A percentile compares a stretch with the other conserved stretches of the same genome.
These are phyloP conservation scores for Chiua sp. DNA, from an alignment of 1,284 basidiomycete species.

Conservation along the genomic window DNA sequence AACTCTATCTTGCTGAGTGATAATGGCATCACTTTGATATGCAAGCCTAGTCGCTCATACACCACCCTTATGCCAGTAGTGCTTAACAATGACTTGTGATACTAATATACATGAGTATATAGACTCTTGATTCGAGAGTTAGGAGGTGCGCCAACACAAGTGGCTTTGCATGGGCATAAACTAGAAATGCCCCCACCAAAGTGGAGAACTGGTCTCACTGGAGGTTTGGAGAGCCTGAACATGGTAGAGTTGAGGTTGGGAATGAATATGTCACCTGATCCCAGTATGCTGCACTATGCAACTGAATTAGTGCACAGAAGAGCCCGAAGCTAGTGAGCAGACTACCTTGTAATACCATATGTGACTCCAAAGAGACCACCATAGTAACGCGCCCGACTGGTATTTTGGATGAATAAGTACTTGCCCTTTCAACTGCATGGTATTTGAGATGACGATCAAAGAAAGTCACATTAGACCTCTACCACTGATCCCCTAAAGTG, in stretches of 20 bases:
- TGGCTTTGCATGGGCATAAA: conserved; percentile 66
- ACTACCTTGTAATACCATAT: conserved; percentile 65
- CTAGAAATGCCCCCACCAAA: conserved; percentile 67
- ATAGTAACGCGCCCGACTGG: conserved; percentile 80
- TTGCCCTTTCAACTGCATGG: conserved; percentile 76
- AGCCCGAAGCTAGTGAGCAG: conserved; percentile 38
- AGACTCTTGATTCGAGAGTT: conserved; percentile 48
- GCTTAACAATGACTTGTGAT: conserved; percentile 61
- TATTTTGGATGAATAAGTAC: conserved; percentile 24
- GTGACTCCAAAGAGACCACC: conserved; percentile 76
- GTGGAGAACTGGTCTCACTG: conserved; percentile 69
- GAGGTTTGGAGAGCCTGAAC: conserved; percentile 51
- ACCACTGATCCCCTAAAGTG: conserved; percentile 84
- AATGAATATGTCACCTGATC: conserved; percentile 71
- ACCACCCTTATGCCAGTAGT: conserved; percentile 64
- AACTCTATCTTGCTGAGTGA: conserved; percentile 64
- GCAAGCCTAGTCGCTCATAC: no score
- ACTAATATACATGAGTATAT: conserved; percentile 62
- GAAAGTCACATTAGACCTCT: conserved; percentile 73
- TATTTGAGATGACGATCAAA: conserved; percentile 81
- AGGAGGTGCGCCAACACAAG: conserved; percentile 59
- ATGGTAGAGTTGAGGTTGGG: conserved; percentile 54
- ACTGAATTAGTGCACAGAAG: conserved; percentile 5
- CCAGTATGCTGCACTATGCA: conserved; percentile 59
- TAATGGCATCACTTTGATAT: no score